Evolutionary conservation across 768 basidiomycete species (phyloP).

Genomic region (Pulveroboletus sp.): DNA sequence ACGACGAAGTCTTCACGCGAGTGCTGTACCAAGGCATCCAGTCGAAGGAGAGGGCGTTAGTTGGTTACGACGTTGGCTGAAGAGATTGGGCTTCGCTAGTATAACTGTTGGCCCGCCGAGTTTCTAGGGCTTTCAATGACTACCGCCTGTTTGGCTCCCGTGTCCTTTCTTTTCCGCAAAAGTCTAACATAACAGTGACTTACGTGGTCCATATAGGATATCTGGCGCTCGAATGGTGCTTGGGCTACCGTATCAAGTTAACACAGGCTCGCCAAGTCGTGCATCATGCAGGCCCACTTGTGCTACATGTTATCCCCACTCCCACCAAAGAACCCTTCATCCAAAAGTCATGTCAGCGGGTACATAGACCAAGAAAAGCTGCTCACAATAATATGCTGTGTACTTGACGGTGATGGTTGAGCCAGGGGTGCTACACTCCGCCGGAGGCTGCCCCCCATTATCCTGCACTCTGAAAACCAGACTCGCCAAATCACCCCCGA

Average conservation of each 20-base stretch:
- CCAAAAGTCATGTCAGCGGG: neutral
- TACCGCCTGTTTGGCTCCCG: neutral
- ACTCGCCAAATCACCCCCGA: conserved; percentile 48
- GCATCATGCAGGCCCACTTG: no score
- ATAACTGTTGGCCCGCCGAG: conserved; percentile 26
- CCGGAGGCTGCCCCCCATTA: conserved; percentile 51
- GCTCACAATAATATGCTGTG: conserved; percentile 51
- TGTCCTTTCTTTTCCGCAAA: no score
- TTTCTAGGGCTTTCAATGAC: conserved; percentile 8
- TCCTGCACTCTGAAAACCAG: conserved; percentile 54
- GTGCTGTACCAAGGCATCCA: conserved; percentile 8
- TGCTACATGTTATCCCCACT: neutral
- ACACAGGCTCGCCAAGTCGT: no score
- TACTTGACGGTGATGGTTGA: conserved; percentile 48
- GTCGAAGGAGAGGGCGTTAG: conserved; percentile 30
- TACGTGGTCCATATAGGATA: no score
- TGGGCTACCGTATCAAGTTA: no score
- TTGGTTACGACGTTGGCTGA: conserved; percentile 30
- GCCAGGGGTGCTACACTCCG: conserved; percentile 44
- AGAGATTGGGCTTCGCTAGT: conserved; percentile 28
- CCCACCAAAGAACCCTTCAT: conserved; percentile 2
- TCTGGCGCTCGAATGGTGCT: no score
- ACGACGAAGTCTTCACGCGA: conserved; percentile 15
- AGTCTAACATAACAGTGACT: no score
- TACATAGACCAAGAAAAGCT: neutral